These are phyloP conservation scores for Oryza longistaminata DNA, from an alignment of 176 grass and related monocot species.

Conservation along the genomic window DNA sequence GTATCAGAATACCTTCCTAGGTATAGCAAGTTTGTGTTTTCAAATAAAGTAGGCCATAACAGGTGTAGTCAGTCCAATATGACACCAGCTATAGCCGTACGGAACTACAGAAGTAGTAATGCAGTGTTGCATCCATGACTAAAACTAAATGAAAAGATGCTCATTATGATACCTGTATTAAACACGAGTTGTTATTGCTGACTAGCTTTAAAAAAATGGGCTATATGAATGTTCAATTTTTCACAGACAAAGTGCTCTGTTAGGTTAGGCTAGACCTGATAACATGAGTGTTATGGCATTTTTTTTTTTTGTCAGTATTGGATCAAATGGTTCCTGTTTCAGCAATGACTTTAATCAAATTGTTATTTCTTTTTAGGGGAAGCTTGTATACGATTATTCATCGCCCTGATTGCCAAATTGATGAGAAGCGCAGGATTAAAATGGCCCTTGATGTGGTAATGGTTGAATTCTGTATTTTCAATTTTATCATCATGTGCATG, in stretches of 20 bases:
- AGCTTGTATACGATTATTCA: constrained; percentile 91
- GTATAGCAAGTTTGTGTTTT: constrained; percentile 48
- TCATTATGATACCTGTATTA: constrained; percentile 6
- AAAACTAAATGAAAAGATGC: constrained; percentile 11
- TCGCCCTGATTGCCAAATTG: constrained; percentile 84
- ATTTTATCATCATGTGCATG: constrained; percentile 34
- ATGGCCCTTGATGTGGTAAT: constrained; percentile 99
- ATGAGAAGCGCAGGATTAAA: constrained; percentile 82
- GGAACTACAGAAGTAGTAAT: not conserved
- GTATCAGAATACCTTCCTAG: constrained; percentile 94
- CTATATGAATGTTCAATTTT: not conserved
- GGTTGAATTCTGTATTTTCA: constrained; percentile 28
- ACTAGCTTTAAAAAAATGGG: constrained; percentile 18
- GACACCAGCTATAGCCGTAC: not conserved
- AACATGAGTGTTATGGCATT: constrained; percentile 1
- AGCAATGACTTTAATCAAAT: constrained; percentile 14
- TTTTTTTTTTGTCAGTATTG: constrained; percentile 3
- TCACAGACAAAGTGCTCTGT: constrained; percentile 4
- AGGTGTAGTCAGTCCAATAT: not conserved
- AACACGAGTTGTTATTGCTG: not conserved
- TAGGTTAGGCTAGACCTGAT: constrained; percentile 18
- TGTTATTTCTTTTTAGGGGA: constrained; percentile 59
- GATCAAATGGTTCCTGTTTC: constrained; percentile 8
- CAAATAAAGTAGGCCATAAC: constrained; percentile 13
- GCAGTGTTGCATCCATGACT: not conserved